phyloP scores from a whole-genome alignment of 2,329 filamentous ascomycete species.

The Fusarium sp. region DNA sequence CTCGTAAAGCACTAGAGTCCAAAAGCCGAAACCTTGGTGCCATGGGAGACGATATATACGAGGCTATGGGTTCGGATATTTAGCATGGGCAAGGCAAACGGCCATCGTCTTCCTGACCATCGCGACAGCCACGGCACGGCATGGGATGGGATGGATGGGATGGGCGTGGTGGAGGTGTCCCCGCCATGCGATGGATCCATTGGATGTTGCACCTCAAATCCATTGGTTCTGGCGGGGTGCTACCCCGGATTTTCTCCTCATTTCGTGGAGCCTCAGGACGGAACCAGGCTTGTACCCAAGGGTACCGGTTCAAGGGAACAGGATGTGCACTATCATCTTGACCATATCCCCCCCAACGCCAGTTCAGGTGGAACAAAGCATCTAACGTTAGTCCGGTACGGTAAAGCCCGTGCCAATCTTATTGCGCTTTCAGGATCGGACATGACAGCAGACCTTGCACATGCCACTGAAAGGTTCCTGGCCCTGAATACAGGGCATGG shows the following conservation, averaged over 20 bases:
- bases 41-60: not conserved
- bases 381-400: not conserved
- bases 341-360: not conserved
- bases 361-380: not conserved
- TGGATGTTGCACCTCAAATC: not conserved
- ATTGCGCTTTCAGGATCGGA: not conserved
- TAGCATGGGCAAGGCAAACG: not conserved
- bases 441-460: not conserved
- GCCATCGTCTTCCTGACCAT: not conserved
- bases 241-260: constrained; percentile 16
- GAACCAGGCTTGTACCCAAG: not conserved
- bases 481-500: not conserved
- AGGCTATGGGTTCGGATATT: not conserved
- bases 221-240: not conserved
- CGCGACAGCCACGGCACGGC: not conserved
- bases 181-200: constrained; percentile 1
- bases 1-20: not conserved
- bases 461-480: not conserved
- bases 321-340: not conserved
- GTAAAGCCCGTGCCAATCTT: constrained; percentile 1
- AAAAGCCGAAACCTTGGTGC: not conserved
- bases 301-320: constrained; percentile 4
- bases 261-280: constrained; percentile 9
- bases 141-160: not conserved
- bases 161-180: constrained; percentile 1